Evolutionary conservation across 192 early-diverging fungal species (phyloP).

Genomic region (Chytriomyces hyalinus): DNA sequence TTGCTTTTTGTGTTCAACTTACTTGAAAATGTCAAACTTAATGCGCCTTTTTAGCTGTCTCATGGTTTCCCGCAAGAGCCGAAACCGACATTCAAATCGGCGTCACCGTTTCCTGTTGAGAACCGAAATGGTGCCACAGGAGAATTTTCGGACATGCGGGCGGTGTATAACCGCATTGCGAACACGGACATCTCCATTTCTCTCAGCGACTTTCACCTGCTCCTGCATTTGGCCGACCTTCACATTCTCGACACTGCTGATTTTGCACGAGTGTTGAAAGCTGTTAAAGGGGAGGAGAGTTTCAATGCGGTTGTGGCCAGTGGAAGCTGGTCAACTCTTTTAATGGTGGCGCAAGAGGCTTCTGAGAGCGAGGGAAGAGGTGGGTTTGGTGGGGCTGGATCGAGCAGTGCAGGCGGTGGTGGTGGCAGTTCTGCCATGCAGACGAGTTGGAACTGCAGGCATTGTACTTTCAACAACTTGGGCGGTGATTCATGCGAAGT

Average conservation of each 20-base stretch:
- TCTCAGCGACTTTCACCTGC: conserved; percentile 86
- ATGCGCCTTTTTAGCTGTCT: conserved; percentile 57
- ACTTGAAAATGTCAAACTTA: background rate
- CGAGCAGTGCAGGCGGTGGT: conserved; percentile 12
- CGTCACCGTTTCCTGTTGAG: conserved; percentile 71
- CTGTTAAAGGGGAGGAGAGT: conserved; percentile 29
- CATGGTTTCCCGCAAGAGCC: conserved; percentile 89
- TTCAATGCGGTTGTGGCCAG: conserved; percentile 61
- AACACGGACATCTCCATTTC: conserved; percentile 50
- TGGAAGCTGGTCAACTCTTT: conserved; percentile 74
- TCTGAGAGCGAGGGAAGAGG: background rate
- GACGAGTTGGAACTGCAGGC: conserved; percentile 65
- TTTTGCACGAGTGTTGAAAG: conserved; percentile 27
- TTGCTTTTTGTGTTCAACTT: conserved; percentile 21
- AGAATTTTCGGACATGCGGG: conserved; percentile 58
- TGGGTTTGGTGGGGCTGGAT: conserved; percentile 1
- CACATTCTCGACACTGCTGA: conserved; percentile 66
- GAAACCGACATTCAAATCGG: conserved; percentile 73
- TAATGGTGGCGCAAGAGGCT: conserved; percentile 59
- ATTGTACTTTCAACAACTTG: conserved; percentile 83
- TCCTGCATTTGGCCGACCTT: conserved; percentile 71
- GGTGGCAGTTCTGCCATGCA: conserved; percentile 38
- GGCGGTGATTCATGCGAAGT: conserved; percentile 75
- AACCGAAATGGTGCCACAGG: conserved; percentile 67
- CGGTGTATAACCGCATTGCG: conserved; percentile 63